Base-by-base conservation (phyloP, 139 green algal species). In the Chlamydomonas sp. region DNA sequence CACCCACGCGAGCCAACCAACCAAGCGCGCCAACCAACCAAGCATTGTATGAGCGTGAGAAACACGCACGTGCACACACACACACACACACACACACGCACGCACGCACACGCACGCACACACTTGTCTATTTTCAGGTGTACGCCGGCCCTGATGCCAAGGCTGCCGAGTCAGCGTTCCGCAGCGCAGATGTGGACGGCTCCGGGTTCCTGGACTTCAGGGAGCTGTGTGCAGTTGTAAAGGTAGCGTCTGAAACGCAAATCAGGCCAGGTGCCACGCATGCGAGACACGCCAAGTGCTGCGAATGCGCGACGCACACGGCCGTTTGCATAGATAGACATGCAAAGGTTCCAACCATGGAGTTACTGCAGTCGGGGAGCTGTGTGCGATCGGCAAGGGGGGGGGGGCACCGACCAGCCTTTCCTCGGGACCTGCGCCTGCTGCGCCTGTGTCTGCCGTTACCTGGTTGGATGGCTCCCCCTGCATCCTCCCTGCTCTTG, bases 121-220 rank as follows among this genome's bases (percentile, higher is more conserved):
- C n/a, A n/a, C n/a, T n/a, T n/a, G n/a, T n/a, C n/a, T n/a, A n/a
- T n/a, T n/a, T n/a, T 58, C 3, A 20, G 3, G 5, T 69, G 13
- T 69, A 58, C 37, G 16, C 22, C 35, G 62, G 62, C 3, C 8
- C 33, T 30, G 62, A 69, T n/a, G 30, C 30, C 24, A 5, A 5
- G 10, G 37, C 6, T 28, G 62, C 35, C 22, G 24, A 54, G 35
- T 13, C 22, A 26, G 62, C 35, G 5, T 69, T 69, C 35, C 3
- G n/a, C 5, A 28, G 13, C 8, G 62, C 62, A n/a, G 62, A 69
- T 28, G 30, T 13, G 24, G 35, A 69, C 30, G 34, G 62, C 62
- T 35, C 35, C 37, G 62, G 62, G 22, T 69, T 38, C 35, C 35
- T 69, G 62, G 62, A 69, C 35, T 16, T 69, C 4, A 54, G 35